Evolutionary conservation across 768 basidiomycete species (phyloP).

Genomic region (Russula sp.): DNA sequence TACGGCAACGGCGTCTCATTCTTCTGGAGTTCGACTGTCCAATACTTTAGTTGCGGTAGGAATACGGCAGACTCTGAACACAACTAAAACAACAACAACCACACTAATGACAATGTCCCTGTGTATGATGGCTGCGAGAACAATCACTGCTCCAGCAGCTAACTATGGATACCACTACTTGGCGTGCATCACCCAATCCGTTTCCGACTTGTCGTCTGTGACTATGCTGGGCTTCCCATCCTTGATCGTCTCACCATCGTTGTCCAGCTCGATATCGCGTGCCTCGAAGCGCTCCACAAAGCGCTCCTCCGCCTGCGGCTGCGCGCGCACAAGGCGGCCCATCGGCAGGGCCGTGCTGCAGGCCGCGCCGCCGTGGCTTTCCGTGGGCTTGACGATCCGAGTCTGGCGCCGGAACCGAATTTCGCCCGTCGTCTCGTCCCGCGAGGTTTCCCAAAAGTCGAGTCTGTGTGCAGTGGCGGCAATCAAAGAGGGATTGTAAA

Average conservation of each 20-base stretch:
- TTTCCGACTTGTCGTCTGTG: background rate
- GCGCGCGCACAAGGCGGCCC: constrained; percentile 14
- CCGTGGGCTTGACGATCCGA: constrained; percentile 1
- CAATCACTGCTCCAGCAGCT: too few relatives aligned
- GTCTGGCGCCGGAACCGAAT: constrained; percentile 23
- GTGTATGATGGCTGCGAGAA: too few relatives aligned
- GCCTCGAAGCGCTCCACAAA: constrained; percentile 23
- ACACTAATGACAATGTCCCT: too few relatives aligned
- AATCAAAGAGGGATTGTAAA: background rate
- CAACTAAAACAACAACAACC: too few relatives aligned
- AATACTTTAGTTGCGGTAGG: too few relatives aligned
- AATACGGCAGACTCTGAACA: too few relatives aligned
- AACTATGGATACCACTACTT: background rate
- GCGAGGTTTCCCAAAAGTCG: constrained; percentile 22
- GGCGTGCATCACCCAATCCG: constrained; percentile 1
- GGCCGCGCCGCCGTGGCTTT: background rate
- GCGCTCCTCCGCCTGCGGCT: constrained; percentile 3
- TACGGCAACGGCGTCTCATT: too few relatives aligned
- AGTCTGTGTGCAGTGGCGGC: constrained; percentile 4
- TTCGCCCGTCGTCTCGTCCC: constrained; percentile 20
- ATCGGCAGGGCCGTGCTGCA: constrained; percentile 14
- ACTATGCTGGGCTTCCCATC: background rate
- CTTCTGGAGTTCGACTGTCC: too few relatives aligned
- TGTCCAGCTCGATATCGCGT: constrained; percentile 16
- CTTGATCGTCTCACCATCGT: constrained; percentile 8